Base-by-base conservation (phyloP, 805 yeast genomes). In the Schizosaccharomyces japonicus region DNA sequence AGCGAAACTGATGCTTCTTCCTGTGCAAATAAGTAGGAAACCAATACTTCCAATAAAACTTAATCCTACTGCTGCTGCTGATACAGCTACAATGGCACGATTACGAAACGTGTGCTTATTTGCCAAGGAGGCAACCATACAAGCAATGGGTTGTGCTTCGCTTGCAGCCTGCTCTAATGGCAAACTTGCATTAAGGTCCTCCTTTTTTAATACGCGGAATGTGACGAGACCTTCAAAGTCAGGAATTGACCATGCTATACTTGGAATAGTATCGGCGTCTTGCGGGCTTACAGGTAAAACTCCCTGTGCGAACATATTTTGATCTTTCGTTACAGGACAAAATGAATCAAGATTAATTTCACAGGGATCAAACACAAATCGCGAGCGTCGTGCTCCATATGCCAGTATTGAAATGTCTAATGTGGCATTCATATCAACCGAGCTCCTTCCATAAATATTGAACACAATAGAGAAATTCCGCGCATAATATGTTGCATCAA, bases 31-130 rank as follows among this genome's bases (percentile, higher is more conserved):
- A 19, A 52, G 39, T 17, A 10, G 26, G 48, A 53, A 51, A 8
- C 60, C 62, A 5, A 59, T 52, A 7, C 54, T 57, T n/a, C 57
- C 55, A 27, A 62, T 54, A 7, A 55, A 57, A 21, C 25, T 21
- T 27, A 36, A 36, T 15, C 4, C 17, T 13, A 36, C 17, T 5
- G 42, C 17, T 19, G 23, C 13, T 8, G 13, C 23, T 7, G 27
- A 19, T 8, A 36, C 27, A 48, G 52, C 56, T 21, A 52, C 52
- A 13, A 58, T 62, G 5, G 53, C 50, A 5, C 39, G 39, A 3
- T 51, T 50, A 25, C 55, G 50, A 2, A 61, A 39, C 28, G 63
- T 52, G 40, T 60, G 58, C 25, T 65, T 63, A 49, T 61, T 61
- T 5, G 55, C 44, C 6, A 61, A 52, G 7, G 55, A 50, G 5